A percentile compares a stretch with the other conserved stretches of the same genome.
Evolutionary conservation across 352 stramenopile species (phyloP).

Genomic region (Peronospora destructor): DNA sequence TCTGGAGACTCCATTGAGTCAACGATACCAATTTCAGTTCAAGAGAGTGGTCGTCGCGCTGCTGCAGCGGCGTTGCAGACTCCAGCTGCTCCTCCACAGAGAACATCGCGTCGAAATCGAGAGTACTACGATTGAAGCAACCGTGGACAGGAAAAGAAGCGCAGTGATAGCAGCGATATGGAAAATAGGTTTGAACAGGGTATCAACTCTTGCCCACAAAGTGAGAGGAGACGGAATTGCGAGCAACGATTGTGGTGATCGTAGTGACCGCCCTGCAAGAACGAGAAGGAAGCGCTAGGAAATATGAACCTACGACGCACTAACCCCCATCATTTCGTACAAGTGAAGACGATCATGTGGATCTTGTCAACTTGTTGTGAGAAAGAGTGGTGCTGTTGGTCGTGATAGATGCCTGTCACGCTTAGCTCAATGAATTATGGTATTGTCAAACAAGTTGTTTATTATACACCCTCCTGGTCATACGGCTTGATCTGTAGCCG

Average conservation of each 20-base stretch:
- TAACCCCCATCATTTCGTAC: conserved; percentile 20
- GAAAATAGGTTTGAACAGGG: no score
- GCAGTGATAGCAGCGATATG: conserved; percentile 7
- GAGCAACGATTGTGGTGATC: conserved; percentile 3
- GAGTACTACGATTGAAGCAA: conserved; percentile 10
- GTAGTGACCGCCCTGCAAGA: conserved; percentile 5
- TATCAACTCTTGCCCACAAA: no score
- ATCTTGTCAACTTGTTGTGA: conserved; percentile 14
- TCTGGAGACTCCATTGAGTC: conserved; percentile 5
- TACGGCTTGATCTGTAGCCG: no score
- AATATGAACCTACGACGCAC: conserved; percentile 13
- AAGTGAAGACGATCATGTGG: conserved; percentile 15
- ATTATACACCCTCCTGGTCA: no score
- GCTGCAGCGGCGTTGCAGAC: conserved; percentile 10
- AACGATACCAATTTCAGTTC: conserved; percentile 6
- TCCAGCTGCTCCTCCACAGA: not conserved
- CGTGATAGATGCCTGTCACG: no score
- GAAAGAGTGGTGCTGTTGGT: conserved; percentile 8
- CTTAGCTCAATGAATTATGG: no score
- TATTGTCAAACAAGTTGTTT: no score
- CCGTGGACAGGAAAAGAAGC: conserved; percentile 7
- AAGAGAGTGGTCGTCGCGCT: conserved; percentile 15
- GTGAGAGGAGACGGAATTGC: conserved; percentile 13
- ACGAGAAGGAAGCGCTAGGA: conserved; percentile 13
- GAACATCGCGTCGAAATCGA: conserved; percentile 11